Evolutionary conservation across 2,329 filamentous ascomycete genomes (phyloP).

Genomic region (Biscogniauxia mediterranea): DNA sequence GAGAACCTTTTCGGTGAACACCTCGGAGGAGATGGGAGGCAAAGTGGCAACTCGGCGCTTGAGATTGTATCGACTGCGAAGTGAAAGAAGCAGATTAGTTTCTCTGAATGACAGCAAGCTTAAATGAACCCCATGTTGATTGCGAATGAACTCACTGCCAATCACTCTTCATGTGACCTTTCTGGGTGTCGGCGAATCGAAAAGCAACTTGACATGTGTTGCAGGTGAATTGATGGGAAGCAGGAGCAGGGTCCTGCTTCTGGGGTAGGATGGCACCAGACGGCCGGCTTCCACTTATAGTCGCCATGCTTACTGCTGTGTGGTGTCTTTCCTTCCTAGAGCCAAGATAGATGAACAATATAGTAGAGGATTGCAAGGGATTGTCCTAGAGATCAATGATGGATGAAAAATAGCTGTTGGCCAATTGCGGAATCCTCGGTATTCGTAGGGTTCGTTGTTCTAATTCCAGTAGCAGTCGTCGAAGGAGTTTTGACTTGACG

Average conservation of each 20-base stretch:
- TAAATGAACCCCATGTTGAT: not conserved
- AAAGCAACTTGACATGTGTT: slow-evolving; percentile 98
- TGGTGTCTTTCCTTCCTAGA: not conserved
- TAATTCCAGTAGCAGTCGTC: not conserved
- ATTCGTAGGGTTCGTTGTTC: not conserved
- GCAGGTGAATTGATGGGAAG: slow-evolving; percentile 89
- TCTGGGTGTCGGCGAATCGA: slow-evolving; percentile 87
- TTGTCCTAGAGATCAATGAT: too few species aligned
- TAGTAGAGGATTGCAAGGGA: too few species aligned
- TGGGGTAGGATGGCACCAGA: slow-evolving; percentile 25
- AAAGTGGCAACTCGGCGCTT: slow-evolving; percentile 90
- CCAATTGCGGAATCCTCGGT: not conserved
- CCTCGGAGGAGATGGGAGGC: slow-evolving; percentile 85
- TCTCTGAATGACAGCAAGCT: not conserved
- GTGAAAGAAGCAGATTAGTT: slow-evolving; percentile 20
- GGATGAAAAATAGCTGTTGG: not conserved
- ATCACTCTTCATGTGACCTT: slow-evolving; percentile 95
- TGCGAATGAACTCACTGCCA: slow-evolving; percentile 72
- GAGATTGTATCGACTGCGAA: slow-evolving; percentile 80
- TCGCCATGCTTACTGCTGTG: slow-evolving; percentile 44
- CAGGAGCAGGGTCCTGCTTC: slow-evolving; percentile 34
- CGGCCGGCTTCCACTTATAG: slow-evolving; percentile 40
- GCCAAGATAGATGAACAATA: not conserved
- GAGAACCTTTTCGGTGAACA: slow-evolving; percentile 93
- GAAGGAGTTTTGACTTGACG: not conserved